phyloP scores from a whole-genome alignment of 176 grass and related monocot genomes.

The Coix lacrymajobi region DNA sequence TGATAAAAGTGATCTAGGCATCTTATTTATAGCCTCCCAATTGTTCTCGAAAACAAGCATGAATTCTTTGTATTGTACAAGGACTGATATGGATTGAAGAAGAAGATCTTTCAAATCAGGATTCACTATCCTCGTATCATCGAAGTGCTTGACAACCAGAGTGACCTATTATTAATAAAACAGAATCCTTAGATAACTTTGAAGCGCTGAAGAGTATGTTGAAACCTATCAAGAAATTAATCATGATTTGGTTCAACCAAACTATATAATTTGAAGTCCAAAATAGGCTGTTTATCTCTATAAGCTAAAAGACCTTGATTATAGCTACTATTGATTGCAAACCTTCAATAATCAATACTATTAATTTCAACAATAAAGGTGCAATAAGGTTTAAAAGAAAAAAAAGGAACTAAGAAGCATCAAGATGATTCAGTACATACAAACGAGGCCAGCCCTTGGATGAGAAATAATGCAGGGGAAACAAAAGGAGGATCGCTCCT shows the following conservation, averaged over 20 bases:
- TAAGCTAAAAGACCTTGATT: not conserved
- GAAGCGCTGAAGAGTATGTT: not conserved
- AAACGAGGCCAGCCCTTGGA: constrained; percentile 71
- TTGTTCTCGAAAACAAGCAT: constrained; percentile 88
- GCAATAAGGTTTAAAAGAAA: not conserved
- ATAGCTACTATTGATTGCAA: not conserved
- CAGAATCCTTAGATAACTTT: constrained; percentile 19
- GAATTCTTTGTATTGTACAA: constrained; percentile 81
- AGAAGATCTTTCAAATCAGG: constrained; percentile 78
- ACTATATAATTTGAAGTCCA: not conserved
- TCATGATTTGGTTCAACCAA: not conserved
- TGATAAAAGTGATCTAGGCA: constrained; percentile 66
- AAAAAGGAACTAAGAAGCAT: not conserved
- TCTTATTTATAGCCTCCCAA: constrained; percentile 58
- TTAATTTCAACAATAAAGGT: not conserved
- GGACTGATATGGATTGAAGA: constrained; percentile 78
- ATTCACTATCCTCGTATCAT: constrained; percentile 71
- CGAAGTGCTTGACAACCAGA: constrained; percentile 77
- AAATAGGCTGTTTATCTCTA: not conserved
- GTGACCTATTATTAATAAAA: constrained; percentile 52
- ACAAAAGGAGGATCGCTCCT: constrained; percentile 89
- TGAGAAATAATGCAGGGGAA: constrained; percentile 71
- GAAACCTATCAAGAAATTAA: not conserved
- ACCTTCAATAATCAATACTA: not conserved
- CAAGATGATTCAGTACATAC: constrained; percentile 42